phyloP scores from a whole-genome alignment of 2,329 filamentous ascomycete genomes.

The Ceratocystis harringtonii region DNA sequence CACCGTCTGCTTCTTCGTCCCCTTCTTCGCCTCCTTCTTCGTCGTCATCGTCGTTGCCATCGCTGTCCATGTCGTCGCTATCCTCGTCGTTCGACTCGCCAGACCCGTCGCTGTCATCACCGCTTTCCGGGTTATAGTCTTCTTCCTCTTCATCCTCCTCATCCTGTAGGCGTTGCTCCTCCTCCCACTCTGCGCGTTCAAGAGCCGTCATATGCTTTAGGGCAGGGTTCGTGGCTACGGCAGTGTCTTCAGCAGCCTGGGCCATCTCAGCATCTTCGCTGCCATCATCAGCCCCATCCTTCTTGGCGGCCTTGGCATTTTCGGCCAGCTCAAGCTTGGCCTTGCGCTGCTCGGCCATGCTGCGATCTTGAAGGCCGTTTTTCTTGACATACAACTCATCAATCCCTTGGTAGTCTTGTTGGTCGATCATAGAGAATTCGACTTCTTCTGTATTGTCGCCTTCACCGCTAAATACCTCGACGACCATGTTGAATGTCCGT shows the following conservation, averaged over 20 bases:
- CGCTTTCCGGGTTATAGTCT: slow-evolving; percentile 46
- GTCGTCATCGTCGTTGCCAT: slow-evolving; percentile 24
- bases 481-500: slow-evolving; percentile 52
- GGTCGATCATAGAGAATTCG: slow-evolving; percentile 55
- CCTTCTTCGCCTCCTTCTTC: slow-evolving; percentile 22
- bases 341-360: slow-evolving; percentile 52
- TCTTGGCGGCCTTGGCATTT: slow-evolving; percentile 37
- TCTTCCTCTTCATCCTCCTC: slow-evolving; percentile 51
- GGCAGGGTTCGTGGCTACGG: slow-evolving; percentile 24
- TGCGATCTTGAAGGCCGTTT: slow-evolving; percentile 48
- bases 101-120: slow-evolving; percentile 39
- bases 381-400: slow-evolving; percentile 46
- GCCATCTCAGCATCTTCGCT: slow-evolving; percentile 24
- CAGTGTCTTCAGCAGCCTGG: slow-evolving; percentile 25
- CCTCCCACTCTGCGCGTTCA: slow-evolving; percentile 35
- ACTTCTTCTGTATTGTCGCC: slow-evolving; percentile 39
- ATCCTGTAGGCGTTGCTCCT: slow-evolving; percentile 39
- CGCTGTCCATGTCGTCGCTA: slow-evolving; percentile 26
- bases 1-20: slow-evolving; percentile 3
- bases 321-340: slow-evolving; percentile 48
- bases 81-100: slow-evolving; percentile 31
- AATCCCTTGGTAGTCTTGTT: slow-evolving; percentile 50
- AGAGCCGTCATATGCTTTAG: slow-evolving; percentile 34
- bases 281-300: slow-evolving; percentile 26
- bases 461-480: slow-evolving; percentile 40